Percentiles rank a stretch among this genome's conserved stretches.
phyloP scores from a whole-genome alignment of 1,139 yeast species.

The Debaryomyces singareniensis region DNA sequence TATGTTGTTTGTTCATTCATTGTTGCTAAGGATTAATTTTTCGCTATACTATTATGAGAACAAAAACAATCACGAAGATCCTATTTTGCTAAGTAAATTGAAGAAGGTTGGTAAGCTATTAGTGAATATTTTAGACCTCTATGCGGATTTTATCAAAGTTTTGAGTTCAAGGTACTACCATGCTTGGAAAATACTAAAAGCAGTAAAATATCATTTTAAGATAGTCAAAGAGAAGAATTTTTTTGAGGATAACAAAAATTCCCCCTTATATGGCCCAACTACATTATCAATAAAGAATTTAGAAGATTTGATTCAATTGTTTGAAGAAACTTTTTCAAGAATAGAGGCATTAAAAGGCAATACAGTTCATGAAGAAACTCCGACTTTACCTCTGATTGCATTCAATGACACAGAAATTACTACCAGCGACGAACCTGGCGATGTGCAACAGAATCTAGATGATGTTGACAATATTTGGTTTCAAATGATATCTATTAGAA shows the following conservation, averaged over 20 bases:
- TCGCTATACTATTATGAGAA: slow-evolving; percentile 5
- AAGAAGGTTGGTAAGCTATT: slow-evolving; percentile 9
- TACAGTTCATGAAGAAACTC: slow-evolving; percentile 5
- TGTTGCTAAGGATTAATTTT: slow-evolving; percentile 15
- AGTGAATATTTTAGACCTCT: slow-evolving; percentile 12
- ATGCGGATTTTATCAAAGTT: slow-evolving; percentile 13
- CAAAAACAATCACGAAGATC: slow-evolving; percentile 8
- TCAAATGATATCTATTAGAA: slow-evolving; percentile 21
- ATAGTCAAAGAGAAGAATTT: slow-evolving; percentile 17
- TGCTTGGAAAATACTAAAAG: slow-evolving; percentile 32
- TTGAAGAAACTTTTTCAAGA: slow-evolving; percentile 6
- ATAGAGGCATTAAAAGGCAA: slow-evolving; percentile 7
- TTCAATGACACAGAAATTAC: background rate
- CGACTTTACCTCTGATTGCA: background rate
- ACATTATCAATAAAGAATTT: slow-evolving; percentile 12
- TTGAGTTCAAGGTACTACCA: slow-evolving; percentile 29
- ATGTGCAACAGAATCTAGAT: background rate
- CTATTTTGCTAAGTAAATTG: background rate
- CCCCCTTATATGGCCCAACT: slow-evolving; percentile 4
- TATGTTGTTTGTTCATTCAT: slow-evolving; percentile 17
- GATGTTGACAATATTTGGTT: slow-evolving; percentile 22
- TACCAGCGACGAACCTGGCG: background rate
- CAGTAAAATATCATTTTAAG: slow-evolving; percentile 20
- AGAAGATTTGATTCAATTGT: slow-evolving; percentile 15
- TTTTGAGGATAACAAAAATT: slow-evolving; percentile 8